Conservation (phyloP, 176 grass and related monocot species). For the barley (Hordeum vulgare) region DNA sequence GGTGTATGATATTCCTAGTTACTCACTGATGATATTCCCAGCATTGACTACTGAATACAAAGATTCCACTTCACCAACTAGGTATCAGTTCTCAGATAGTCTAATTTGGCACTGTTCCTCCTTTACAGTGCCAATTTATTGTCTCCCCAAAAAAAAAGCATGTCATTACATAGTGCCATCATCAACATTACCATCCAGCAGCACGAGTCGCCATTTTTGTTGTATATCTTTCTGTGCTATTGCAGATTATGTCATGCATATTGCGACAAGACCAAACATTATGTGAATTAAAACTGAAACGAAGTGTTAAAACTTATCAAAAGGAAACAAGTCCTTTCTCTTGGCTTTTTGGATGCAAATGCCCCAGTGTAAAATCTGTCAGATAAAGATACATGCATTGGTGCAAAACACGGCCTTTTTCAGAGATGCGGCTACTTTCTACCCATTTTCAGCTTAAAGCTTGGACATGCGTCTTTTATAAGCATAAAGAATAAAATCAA, state of each 20-base stretch:
- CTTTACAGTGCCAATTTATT: neutral
- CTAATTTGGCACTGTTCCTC: neutral
- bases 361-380: neutral
- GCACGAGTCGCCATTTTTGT: neutral
- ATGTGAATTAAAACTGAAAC: neutral
- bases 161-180: neutral
- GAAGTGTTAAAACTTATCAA: neutral
- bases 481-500: neutral
- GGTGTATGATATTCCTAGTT: neutral
- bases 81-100: neutral
- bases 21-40: neutral
- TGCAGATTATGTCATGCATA: neutral
- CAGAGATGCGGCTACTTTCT: neutral
- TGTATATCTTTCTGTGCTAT: neutral
- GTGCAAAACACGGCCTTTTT: neutral
- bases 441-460: neutral
- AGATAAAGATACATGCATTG: neutral
- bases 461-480: neutral
- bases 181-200: neutral
- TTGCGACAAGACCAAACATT: neutral
- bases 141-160: neutral
- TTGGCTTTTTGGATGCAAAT: neutral
- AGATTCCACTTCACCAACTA: neutral
- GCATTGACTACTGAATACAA: neutral
- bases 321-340: neutral